Percentiles rank a stretch among this genome's conserved stretches.
These are phyloP conservation scores for Tetradesmus obliquus DNA, from an alignment of 139 green algal species.

Conservation along the genomic window DNA sequence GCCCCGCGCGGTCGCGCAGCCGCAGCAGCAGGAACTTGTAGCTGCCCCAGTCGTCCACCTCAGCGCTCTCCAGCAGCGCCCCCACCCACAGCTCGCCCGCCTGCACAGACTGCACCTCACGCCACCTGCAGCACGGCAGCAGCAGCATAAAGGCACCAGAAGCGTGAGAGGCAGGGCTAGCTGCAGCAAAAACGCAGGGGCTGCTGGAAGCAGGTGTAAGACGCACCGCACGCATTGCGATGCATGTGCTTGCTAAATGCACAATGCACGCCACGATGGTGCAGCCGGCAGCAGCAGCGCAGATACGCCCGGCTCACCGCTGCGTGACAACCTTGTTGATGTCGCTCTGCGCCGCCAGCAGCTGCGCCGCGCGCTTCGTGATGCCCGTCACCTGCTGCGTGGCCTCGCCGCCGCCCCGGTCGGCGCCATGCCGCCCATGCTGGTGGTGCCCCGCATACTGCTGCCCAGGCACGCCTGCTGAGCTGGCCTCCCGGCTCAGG, in stretches of 20 bases:
- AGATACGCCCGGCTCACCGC: conserved; percentile 35
- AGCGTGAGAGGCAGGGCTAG: too few species aligned
- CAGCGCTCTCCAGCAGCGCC: conserved; percentile 60
- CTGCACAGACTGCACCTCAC: conserved; percentile 43
- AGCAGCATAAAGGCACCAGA: background rate
- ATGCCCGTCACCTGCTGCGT: conserved; percentile 56
- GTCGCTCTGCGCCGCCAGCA: conserved; percentile 74
- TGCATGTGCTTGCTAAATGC: too few species aligned
- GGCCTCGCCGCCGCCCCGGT: conserved; percentile 34
- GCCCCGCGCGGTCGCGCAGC: conserved; percentile 56
- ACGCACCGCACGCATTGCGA: too few species aligned
- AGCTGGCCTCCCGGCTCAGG: background rate
- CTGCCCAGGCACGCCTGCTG: background rate
- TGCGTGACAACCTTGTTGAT: conserved; percentile 62
- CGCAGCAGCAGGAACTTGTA: conserved; percentile 52
- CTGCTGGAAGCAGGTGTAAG: too few species aligned
- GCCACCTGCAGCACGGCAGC: background rate
- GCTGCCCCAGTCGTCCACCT: conserved; percentile 74
- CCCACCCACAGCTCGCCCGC: conserved; percentile 55
- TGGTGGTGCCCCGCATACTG: background rate
- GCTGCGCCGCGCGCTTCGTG: conserved; percentile 57
- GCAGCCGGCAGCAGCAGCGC: too few species aligned
- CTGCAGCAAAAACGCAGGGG: too few species aligned
- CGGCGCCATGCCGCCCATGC: background rate
- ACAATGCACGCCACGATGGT: too few species aligned